Conservation (phyloP, 345 rosid species). For the Linum tenue region DNA sequence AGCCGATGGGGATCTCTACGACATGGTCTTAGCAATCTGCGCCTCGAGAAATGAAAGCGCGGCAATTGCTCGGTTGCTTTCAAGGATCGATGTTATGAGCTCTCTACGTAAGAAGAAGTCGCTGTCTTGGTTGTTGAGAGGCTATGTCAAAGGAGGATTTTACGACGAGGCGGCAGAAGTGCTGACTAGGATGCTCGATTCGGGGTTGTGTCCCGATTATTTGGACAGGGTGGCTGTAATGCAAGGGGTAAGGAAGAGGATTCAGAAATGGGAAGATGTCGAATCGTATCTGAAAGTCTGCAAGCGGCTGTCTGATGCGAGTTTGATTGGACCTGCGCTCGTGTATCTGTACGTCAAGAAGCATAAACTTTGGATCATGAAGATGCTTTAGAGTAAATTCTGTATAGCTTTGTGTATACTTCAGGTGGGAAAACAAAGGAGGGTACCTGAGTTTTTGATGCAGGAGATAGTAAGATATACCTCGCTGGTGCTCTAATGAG, state of each 20-base stretch:
- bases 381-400: slow-evolving; percentile 41
- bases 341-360: slow-evolving; percentile 63
- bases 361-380: slow-evolving; percentile 69
- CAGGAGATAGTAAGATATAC: not conserved
- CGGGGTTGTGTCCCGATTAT: slow-evolving; percentile 68
- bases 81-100: slow-evolving; percentile 43
- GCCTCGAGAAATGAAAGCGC: slow-evolving; percentile 62
- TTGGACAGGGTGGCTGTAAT: slow-evolving; percentile 78
- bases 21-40: slow-evolving; percentile 78
- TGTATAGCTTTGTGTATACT: slow-evolving; percentile 17
- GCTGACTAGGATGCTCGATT: slow-evolving; percentile 56
- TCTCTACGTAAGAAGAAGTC: slow-evolving; percentile 49
- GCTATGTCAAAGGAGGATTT: slow-evolving; percentile 82
- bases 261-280: slow-evolving; percentile 46
- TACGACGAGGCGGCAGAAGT: slow-evolving; percentile 66
- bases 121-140: slow-evolving; percentile 72
- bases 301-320: slow-evolving; percentile 53
- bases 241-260: slow-evolving; percentile 72
- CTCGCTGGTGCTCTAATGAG: too few relatives aligned
- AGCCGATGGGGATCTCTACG: slow-evolving; percentile 68
- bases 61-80: slow-evolving; percentile 51
- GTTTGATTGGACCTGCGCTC: slow-evolving; percentile 68
- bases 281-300: slow-evolving; percentile 60
- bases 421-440: not conserved
- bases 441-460: slow-evolving; percentile 1